Evolutionary conservation across 179 eudicot species (phyloP).

Genomic region (Vitellaria paradoxa): DNA sequence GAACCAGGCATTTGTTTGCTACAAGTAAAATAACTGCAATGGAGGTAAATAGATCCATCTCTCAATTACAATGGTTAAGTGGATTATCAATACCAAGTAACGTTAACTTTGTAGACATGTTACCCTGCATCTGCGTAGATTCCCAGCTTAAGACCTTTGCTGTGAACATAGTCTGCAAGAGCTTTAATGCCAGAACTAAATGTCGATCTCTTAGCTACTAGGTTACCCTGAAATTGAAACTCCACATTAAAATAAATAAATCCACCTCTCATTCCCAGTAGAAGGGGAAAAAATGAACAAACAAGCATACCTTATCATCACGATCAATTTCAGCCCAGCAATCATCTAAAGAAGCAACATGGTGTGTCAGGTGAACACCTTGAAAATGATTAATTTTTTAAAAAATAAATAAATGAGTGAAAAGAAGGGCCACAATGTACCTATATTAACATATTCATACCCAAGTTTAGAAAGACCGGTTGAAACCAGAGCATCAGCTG

Average conservation of each 20-base stretch:
- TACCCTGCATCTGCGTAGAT: slow-evolving; percentile 96
- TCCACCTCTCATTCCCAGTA: not conserved
- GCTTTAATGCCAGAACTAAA: slow-evolving; percentile 92
- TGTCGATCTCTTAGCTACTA: slow-evolving; percentile 61
- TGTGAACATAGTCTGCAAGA: slow-evolving; percentile 83
- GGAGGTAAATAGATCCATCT: slow-evolving; percentile 9
- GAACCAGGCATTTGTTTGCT: slow-evolving; percentile 88
- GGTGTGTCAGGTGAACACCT: not conserved
- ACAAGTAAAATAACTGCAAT: slow-evolving; percentile 64
- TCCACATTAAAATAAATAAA: not conserved
- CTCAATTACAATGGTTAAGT: not conserved
- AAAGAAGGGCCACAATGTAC: slow-evolving; percentile 30
- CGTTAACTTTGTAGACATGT: not conserved
- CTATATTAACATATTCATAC: slow-evolving; percentile 75
- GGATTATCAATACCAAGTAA: not conserved
- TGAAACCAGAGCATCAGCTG: slow-evolving; percentile 88
- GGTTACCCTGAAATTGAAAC: slow-evolving; percentile 46
- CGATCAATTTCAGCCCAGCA: slow-evolving; percentile 88
- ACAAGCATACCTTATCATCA: slow-evolving; percentile 45
- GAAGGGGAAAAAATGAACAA: not conserved
- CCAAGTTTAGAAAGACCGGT: slow-evolving; percentile 82
- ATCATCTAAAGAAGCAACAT: slow-evolving; percentile 57
- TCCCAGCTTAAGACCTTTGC: slow-evolving; percentile 89
- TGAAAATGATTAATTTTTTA: not conserved
- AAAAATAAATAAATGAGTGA: not conserved